Conservation (phyloP, 2,329 filamentous ascomycete species). For the Alternaria hordeiaustralica region DNA sequence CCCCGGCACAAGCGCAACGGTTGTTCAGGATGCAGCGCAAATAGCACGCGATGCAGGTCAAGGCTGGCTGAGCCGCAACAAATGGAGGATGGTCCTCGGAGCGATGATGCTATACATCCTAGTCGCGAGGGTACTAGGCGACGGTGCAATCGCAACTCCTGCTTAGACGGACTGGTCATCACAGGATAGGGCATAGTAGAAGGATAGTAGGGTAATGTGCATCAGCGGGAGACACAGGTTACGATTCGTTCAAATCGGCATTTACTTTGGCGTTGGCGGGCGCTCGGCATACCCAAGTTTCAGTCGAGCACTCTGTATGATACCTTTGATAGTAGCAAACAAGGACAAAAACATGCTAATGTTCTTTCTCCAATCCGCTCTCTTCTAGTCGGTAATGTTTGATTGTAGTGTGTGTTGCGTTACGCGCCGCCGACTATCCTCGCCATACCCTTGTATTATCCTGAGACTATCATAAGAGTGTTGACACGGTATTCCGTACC, state of each 20-base stretch:
- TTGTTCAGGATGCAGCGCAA: constrained; percentile 80
- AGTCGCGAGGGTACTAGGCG: constrained; percentile 74
- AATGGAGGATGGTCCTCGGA: constrained; percentile 73
- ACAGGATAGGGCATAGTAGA: not conserved
- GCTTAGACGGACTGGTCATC: not conserved
- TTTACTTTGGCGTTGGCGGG: constrained; percentile 14
- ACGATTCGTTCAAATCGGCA: not conserved
- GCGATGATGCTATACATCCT: constrained; percentile 83
- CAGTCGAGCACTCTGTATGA: not conserved
- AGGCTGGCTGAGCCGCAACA: constrained; percentile 82
- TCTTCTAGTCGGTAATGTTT: not conserved
- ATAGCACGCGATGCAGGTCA: constrained; percentile 77
- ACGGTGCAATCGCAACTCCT: constrained; percentile 40
- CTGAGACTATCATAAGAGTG: not conserved
- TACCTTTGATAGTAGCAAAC: not conserved
- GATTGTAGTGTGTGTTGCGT: not conserved
- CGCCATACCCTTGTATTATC: not conserved
- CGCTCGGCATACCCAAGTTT: constrained; percentile 14
- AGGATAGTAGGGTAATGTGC: not conserved
- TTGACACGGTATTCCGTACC: not conserved
- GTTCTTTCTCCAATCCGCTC: not conserved
- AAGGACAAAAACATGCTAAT: not conserved
- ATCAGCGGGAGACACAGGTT: not conserved
- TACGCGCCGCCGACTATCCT: not conserved
- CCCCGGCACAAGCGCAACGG: constrained; percentile 64